Base-by-base conservation (phyloP, 2,329 filamentous ascomycete genomes). In the Colletotrichum lini region DNA sequence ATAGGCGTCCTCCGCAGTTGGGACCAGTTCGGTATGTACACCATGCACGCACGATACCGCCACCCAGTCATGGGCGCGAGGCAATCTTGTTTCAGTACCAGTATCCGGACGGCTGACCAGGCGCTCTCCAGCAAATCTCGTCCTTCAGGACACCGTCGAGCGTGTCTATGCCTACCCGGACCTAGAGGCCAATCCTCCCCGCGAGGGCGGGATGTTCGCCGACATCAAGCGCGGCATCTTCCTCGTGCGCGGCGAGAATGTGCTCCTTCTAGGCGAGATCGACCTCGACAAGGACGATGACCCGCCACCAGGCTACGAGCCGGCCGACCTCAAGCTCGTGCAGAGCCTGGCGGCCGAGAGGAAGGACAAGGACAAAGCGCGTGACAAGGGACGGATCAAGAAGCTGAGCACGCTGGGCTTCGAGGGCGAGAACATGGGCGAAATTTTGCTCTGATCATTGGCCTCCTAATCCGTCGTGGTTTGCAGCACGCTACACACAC, bases 281-380 rank as follows among this genome's bases (percentile, higher is more conserved):
- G 96, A 99, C 80, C 90, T 99, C 30, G 96, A 99, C 85, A 94
- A 93, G 79, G 96, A 99, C 82, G 96, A 99, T 81, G 92, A 97
- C 70, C 87, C 94, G 16, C 94, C 94, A 1, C 81, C 86, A 5
- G 90, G 91, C 42, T 94, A 93, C 74, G 84, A 90, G 77, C 79
- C 81, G 74, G 94, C 91, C 2, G 88, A 94, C 1, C 85, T 91
- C 58, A 89, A 92, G 57, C 84, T 92, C 73, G 94, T 97, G 47
- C 90, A 92, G 74, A 89, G 88, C 72, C 82, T 96, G 54, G 93
- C 92, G 74, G 93, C 94, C 81, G 88, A 93, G 78, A 90, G 91
- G 79, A 92, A 93, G 74, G 84, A 82, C 5, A 85, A 88, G 66
- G 91, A 94, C 75, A 95, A 93, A 85, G 85, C 83, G 67, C 90